Conservation (phyloP, 2,329 filamentous ascomycete species). For the Xylaria digitata region DNA sequence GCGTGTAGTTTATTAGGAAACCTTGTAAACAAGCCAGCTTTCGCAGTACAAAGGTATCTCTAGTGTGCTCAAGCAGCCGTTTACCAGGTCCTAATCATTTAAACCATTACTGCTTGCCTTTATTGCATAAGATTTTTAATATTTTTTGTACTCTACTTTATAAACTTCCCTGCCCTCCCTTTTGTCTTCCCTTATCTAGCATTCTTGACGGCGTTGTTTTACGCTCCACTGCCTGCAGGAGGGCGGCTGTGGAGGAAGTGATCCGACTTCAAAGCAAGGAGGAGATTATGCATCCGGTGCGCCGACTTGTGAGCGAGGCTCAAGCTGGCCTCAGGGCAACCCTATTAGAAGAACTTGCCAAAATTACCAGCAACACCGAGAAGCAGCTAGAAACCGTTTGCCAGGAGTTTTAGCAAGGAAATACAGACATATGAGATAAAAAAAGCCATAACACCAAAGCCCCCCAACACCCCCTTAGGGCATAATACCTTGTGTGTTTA, state of each 20-base stretch:
- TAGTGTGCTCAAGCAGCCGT: no score
- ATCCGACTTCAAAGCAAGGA: background rate
- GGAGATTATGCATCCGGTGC: background rate
- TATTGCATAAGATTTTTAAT: no score
- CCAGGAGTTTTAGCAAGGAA: background rate
- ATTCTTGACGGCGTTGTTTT: background rate
- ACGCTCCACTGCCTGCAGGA: background rate
- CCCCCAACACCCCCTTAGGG: no score
- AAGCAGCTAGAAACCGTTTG: background rate
- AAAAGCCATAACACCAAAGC: background rate
- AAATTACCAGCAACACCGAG: background rate
- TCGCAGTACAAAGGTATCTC: constrained; percentile 71
- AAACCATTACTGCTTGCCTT: no score
- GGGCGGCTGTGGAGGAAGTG: background rate
- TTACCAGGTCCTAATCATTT: no score
- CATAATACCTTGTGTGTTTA: no score
- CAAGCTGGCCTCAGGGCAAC: background rate
- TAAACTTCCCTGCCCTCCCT: no score
- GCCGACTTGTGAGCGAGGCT: background rate
- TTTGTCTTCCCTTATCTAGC: background rate
- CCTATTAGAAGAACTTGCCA: constrained; percentile 6
- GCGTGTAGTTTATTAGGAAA: constrained; percentile 70
- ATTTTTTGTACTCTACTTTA: no score
- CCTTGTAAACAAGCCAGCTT: constrained; percentile 76
- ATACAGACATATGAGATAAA: no score